Base-by-base conservation (phyloP, 257 asterid species). In the Ligustrum vulgare region DNA sequence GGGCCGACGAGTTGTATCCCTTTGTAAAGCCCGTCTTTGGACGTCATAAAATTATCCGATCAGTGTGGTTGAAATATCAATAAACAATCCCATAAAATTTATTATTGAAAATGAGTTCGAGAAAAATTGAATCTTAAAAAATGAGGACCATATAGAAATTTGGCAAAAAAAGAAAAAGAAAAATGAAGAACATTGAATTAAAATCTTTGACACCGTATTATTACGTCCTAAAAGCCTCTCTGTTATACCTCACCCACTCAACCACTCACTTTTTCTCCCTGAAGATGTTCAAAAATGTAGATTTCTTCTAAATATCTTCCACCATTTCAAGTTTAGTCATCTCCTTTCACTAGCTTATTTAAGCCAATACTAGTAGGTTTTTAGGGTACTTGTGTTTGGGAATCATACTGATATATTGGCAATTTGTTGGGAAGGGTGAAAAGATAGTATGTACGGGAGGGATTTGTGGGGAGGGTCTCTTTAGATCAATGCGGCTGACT, bases 381-480 rank as follows among this genome's bases (percentile, higher is more conserved):
- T 58, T 9, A 49, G 47, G 8, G 20, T 18, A 62, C 23, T 51
- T n/a, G 8, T 20, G 36, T n/a, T 47, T 63, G 20, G 41, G 36
- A n/a, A 3, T 13, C 39, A 4, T 7, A 36, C 13, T 13, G 37
- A 9, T 37, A 2, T 8, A 3, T 2, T 5, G 56, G 56, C 12
- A 13, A 47, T 67, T 1, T 39, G 22, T 9, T n/a, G 5, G 20
- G 71, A 39, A 62, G 11, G 32, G 34, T 63, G 68, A 2, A 51
- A 47, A 58, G 62, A 76, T 79, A 87, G 83, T 34, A 93, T 94
- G 97, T 94, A 82, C 83, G 98, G 97, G 0, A 84, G 98, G 70
- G 98, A 94, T 85, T 97, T 97, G 34, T 94, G 98, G 98, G 98
- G 98, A 2, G 98, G 98, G 56, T 90, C 98, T 23, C 81, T 94